Percentiles rank a stretch among this genome's conserved stretches.
Conservation (phyloP, 2,329 filamentous ascomycete genomes). For the Huntiella bhutanensis region DNA sequence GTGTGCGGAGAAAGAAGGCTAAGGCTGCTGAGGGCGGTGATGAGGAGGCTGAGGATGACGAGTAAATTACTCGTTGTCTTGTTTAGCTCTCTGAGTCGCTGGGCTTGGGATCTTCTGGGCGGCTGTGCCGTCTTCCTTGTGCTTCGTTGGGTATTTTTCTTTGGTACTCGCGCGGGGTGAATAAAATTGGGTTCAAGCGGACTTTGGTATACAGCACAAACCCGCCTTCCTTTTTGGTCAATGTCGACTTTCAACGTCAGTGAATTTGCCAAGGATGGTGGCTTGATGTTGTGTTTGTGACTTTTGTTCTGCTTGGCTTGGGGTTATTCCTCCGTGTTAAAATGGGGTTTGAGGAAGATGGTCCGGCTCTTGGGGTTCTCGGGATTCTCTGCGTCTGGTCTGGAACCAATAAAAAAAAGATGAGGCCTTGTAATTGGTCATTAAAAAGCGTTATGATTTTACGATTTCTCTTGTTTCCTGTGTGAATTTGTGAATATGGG, state of each 20-base stretch:
- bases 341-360: not conserved
- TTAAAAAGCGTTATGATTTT: not conserved
- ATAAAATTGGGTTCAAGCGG: not conserved
- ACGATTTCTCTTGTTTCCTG: not conserved
- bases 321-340: not conserved
- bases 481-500: not conserved
- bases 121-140: not conserved
- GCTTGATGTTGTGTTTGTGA: not conserved
- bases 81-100: conserved; percentile 8
- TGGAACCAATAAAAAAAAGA: conserved; percentile 4
- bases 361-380: not conserved
- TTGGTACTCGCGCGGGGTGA: not conserved
- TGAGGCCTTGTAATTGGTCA: not conserved
- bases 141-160: conserved; percentile 6
- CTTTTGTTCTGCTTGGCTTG: not conserved
- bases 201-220: not conserved
- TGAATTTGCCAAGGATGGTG: conserved; percentile 2
- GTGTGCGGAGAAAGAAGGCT: conserved; percentile 99
- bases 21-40: conserved; percentile 79
- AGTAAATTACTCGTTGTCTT: conserved; percentile 30
- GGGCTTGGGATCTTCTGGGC: not conserved
- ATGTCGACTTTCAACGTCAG: conserved; percentile 3
- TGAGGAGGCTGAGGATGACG: conserved; percentile 68
- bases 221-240: conserved; percentile 3
- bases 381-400: not conserved